Base-by-base conservation (phyloP, 371 early-diverging fungal genomes). In the Mortierella sp. region DNA sequence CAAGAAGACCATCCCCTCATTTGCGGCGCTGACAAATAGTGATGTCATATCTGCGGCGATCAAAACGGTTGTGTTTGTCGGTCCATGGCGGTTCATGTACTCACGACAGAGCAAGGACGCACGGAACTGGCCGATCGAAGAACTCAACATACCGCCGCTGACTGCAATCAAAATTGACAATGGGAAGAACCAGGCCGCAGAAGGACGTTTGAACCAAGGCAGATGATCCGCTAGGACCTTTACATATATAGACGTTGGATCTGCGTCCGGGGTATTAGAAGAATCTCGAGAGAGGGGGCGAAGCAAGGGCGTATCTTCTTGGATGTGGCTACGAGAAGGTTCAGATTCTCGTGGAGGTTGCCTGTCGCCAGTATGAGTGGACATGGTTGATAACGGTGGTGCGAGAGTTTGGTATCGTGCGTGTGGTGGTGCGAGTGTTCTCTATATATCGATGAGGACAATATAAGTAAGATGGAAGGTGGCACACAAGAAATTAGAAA, bases 201-300 rank as follows among this genome's bases (percentile, higher is more conserved):
- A 70, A 2, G 78, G 78, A 15, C 78, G 56, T 28, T 70, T 69
- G 53, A 70, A 41, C 70, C 70, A 65, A 3, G 78, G 78, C 6
- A 76, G 47, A 27, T 69, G 26, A 26, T 60, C 47, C 3, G 50
- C n/a, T 7, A 76, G 58, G 24, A 70, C 48, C 17, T 54, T 56
- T 44, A 46, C 66, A 42, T 76, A 76, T 44, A 70, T n/a, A 2
- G 70, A 21, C 0, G 50, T 61, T 2, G 70, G 47, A 34, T 76
- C 70, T 23, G 43, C 17, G 3, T 49, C 26, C 6, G 39, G 24
- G 6, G 47, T 32, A 7, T 24, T 26, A 15, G 46, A 4, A 32
- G 43, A 14, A 49, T 6, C 19, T n/a, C n/a, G n/a, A n/a, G n/a
- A n/a, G 39, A 15, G 30, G 24, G 6, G 15, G 4, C 0, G 51